Conservation (phyloP, 768 basidiomycete genomes). For the Rossbeevera mucosa region DNA sequence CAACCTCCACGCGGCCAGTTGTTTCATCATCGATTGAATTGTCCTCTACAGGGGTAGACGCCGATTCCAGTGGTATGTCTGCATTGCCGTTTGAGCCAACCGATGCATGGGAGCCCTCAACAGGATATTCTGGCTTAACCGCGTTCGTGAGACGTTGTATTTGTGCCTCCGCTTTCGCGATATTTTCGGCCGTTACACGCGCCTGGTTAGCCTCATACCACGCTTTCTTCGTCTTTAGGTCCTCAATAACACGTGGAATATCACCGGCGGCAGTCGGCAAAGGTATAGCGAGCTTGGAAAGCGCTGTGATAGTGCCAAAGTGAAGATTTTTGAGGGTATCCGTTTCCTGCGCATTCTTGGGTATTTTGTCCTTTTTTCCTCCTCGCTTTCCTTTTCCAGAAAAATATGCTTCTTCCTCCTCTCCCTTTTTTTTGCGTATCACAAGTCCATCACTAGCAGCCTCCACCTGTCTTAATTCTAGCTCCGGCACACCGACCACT, state of each 20-base stretch:
- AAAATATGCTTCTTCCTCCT: slow-evolving; percentile 79
- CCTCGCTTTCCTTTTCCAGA: slow-evolving; percentile 65
- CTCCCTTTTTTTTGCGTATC: slow-evolving; percentile 87
- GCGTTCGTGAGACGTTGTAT: slow-evolving; percentile 55
- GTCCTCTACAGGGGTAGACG: slow-evolving; percentile 37
- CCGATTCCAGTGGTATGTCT: slow-evolving; percentile 44
- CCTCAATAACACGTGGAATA: slow-evolving; percentile 78
- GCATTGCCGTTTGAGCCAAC: slow-evolving; percentile 37
- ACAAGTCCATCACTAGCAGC: slow-evolving; percentile 60
- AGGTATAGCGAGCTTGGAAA: slow-evolving; percentile 84
- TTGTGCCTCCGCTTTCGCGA: slow-evolving; percentile 74
- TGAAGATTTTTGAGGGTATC: slow-evolving; percentile 58
- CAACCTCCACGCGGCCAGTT: slow-evolving; percentile 36
- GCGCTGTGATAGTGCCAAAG: slow-evolving; percentile 80
- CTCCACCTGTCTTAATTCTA: slow-evolving; percentile 85
- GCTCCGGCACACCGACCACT: slow-evolving; percentile 65
- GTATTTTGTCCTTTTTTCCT: slow-evolving; percentile 50
- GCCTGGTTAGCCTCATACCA: slow-evolving; percentile 95
- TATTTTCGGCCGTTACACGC: slow-evolving; percentile 70
- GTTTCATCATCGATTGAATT: slow-evolving; percentile 30
- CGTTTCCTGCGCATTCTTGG: slow-evolving; percentile 39
- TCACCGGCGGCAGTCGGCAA: slow-evolving; percentile 77
- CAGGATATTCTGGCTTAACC: slow-evolving; percentile 35
- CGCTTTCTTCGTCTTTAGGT: slow-evolving; percentile 88
- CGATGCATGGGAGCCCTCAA: slow-evolving; percentile 23